Percentiles rank a stretch among this genome's conserved stretches.
Conservation (phyloP, 495 filamentous ascomycete species). For the Penicillium cinerascens region DNA sequence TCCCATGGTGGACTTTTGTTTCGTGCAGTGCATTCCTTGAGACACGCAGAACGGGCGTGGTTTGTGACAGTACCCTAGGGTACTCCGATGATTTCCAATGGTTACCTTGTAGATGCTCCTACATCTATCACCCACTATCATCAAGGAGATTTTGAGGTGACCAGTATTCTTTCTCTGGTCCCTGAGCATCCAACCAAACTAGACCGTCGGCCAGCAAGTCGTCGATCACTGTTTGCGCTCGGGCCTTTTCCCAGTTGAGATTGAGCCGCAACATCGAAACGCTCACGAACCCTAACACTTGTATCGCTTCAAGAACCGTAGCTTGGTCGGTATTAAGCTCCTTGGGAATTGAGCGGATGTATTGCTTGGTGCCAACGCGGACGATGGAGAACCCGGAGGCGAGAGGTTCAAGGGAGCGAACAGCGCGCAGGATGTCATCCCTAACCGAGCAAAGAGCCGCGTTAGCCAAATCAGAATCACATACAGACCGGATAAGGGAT, state of each 20-base stretch:
- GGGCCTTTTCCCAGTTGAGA: conserved; percentile 76
- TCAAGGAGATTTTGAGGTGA: conserved; percentile 58
- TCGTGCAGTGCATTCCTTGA: background rate
- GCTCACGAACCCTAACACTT: conserved; percentile 82
- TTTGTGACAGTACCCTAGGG: background rate
- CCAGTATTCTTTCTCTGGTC: conserved; percentile 91
- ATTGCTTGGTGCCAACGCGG: conserved; percentile 73
- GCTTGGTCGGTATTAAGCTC: conserved; percentile 95
- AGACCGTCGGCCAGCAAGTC: conserved; percentile 88
- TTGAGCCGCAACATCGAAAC: conserved; percentile 92
- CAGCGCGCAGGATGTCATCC: conserved; percentile 89
- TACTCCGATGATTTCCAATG: background rate
- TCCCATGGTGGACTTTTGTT: background rate
- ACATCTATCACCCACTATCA: conserved; percentile 34
- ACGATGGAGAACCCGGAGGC: conserved; percentile 83
- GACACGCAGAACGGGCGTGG: background rate
- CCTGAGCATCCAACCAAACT: conserved; percentile 91
- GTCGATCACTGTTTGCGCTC: conserved; percentile 83
- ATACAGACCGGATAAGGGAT: background rate
- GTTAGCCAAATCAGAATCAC: background rate
- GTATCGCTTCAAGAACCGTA: conserved; percentile 82
- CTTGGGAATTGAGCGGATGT: conserved; percentile 91
- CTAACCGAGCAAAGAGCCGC: conserved; percentile 29
- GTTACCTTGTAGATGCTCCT: background rate
- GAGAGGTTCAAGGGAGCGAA: conserved; percentile 81